phyloP scores from a whole-genome alignment of 257 asterid genomes.

The Leonotis leonurus region DNA sequence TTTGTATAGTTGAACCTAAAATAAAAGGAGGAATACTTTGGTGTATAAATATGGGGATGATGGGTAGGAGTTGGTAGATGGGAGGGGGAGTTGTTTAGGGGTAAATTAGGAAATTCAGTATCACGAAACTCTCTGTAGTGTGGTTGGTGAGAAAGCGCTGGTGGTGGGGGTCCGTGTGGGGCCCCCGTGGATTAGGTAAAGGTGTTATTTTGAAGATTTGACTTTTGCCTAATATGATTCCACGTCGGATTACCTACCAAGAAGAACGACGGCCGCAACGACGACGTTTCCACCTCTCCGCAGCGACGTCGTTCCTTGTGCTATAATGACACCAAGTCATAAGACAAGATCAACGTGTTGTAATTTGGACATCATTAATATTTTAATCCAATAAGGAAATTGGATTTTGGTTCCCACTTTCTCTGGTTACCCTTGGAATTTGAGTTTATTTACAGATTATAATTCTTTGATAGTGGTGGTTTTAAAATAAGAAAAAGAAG shows the following conservation, averaged over 20 bases:
- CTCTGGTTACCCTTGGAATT: too few relatives aligned
- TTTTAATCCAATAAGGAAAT: too few relatives aligned
- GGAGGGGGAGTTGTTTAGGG: constrained; percentile 31
- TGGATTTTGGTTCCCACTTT: too few relatives aligned
- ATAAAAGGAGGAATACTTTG: constrained; percentile 6
- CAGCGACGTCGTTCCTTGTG: not conserved
- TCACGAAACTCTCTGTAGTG: constrained; percentile 9
- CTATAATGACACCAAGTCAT: not conserved
- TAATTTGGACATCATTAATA: too few relatives aligned
- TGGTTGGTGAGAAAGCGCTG: constrained; percentile 53
- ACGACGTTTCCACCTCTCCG: not conserved
- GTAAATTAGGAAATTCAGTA: constrained; percentile 4
- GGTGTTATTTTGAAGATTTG: constrained; percentile 3
- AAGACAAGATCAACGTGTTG: not conserved
- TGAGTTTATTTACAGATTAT: too few relatives aligned
- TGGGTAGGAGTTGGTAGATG: constrained; percentile 28
- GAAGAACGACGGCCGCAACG: not conserved
- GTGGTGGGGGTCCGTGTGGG: not conserved
- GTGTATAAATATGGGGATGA: constrained; percentile 32
- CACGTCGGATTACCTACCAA: constrained; percentile 13
- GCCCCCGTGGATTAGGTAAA: constrained; percentile 30
- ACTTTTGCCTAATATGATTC: not conserved
- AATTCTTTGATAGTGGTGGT: too few relatives aligned
- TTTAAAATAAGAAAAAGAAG: too few relatives aligned
- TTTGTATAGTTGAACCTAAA: constrained; percentile 27